Base-by-base conservation (phyloP, 192 early-diverging fungal genomes). In the Coemansia brasiliensis region DNA sequence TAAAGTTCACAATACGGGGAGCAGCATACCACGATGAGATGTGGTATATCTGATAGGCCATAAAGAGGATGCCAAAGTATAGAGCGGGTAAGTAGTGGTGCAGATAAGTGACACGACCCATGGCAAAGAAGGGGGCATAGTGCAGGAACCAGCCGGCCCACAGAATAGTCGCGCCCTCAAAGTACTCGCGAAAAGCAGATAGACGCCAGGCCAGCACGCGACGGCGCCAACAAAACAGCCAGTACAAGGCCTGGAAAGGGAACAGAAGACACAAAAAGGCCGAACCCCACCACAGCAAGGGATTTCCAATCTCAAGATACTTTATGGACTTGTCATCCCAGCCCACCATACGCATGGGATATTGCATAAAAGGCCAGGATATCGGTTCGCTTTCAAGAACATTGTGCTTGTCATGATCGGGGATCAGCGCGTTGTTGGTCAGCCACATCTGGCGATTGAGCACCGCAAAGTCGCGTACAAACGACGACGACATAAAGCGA, bases 401-500 rank as follows among this genome's bases (percentile, higher is more conserved):
- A 52, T 86, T 87, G 65, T 89, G 85, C 63, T 88, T 87, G 70
- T 88, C 84, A 39, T 84, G 87, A 56, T 88, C 87, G 5, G 86
- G 88, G 8, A 86, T 79, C 52, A 90, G 72, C 13, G 87, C 87
- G 53, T 90, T 90, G 80, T 90, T 90, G 52, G 84, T 84, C 24
- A 87, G 80, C 88, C 88, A 90, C 88, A 90, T 90, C 37, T 83
- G 84, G 38, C 84, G 79, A 61, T 90, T 90, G 27, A 89, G 68
- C 49, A 85, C 85, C 17, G 67, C 56, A 83, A 87, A 69, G 84
- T 82, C 52, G 54, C 59, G 22, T 59, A 70, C 57, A 80, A 90
- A 52, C 65, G 71, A 74, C 52, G 71, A 67, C 39, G 60, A 61
- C 71, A 82, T 89, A 77, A 86, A 92, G n/a, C 73, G 59, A 12